A percentile compares a stretch with the other conserved stretches of the same genome.
Evolutionary conservation across 257 asterid genomes (phyloP).

Genomic region (Solanum megistacrolobum): DNA sequence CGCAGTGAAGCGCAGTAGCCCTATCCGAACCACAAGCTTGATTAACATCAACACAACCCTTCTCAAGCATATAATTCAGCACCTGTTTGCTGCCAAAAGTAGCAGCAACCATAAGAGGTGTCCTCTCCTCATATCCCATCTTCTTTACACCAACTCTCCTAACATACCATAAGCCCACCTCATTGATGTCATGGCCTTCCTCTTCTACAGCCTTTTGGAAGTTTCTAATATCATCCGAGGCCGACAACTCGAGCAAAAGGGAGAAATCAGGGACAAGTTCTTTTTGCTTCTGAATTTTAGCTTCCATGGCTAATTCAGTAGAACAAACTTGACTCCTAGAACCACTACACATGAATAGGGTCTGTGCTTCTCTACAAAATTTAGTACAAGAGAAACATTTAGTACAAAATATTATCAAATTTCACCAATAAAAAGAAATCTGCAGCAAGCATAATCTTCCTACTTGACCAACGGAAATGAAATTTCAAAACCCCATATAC

Average conservation of each 20-base stretch:
- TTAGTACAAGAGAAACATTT: neutral
- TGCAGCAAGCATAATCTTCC: neutral
- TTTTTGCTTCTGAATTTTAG: neutral
- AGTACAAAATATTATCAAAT: neutral
- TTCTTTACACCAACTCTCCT: conserved; percentile 23
- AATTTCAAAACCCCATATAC: neutral
- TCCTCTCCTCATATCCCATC: conserved; percentile 34
- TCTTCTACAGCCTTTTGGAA: conserved; percentile 24
- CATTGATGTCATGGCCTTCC: conserved; percentile 15
- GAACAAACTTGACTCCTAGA: conserved; percentile 5
- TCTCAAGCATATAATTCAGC: conserved; percentile 20
- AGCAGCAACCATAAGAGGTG: conserved; percentile 34
- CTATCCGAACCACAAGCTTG: conserved; percentile 27
- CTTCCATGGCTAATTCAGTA: conserved; percentile 10
- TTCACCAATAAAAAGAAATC: neutral
- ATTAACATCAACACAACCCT: conserved; percentile 22
- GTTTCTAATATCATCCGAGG: conserved; percentile 25
- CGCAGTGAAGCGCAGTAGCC: conserved; percentile 37
- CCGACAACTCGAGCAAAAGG: conserved; percentile 24
- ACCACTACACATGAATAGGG: conserved; percentile 18
- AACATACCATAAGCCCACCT: conserved; percentile 27
- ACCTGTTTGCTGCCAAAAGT: conserved; percentile 29
- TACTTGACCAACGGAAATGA: neutral
- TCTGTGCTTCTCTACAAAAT: neutral
- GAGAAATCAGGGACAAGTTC: conserved; percentile 4